A percentile compares a stretch with the other conserved stretches of the same genome.
These are phyloP conservation scores for Inga oerstediana DNA, from an alignment of 306 rosid species.

Conservation along the genomic window DNA sequence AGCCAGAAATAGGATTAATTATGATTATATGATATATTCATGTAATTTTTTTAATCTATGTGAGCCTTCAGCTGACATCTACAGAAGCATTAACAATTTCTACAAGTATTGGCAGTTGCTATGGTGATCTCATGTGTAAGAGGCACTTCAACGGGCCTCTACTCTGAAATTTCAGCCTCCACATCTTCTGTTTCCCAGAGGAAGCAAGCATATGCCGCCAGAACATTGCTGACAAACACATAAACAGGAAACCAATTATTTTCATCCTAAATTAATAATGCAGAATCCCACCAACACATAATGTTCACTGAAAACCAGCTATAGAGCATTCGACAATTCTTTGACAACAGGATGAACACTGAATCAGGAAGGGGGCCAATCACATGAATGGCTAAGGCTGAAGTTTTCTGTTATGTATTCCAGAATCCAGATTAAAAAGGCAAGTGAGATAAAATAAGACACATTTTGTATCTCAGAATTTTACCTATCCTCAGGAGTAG, in stretches of 20 bases:
- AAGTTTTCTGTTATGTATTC: neutral
- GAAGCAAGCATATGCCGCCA: slow-evolving; percentile 78
- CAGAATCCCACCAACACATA: neutral
- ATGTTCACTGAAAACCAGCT: neutral
- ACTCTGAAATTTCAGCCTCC: slow-evolving; percentile 41
- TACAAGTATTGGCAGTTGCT: slow-evolving; percentile 31
- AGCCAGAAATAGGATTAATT: no score
- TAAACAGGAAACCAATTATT: slow-evolving; percentile 24
- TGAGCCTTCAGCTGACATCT: slow-evolving; percentile 17
- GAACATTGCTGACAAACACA: slow-evolving; percentile 62
- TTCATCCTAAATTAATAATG: slow-evolving; percentile 19
- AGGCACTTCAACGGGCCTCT: slow-evolving; percentile 25
- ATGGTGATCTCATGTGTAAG: slow-evolving; percentile 29
- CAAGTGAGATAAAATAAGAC: slow-evolving; percentile 9
- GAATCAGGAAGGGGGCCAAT: slow-evolving; percentile 1
- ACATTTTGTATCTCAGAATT: slow-evolving; percentile 25
- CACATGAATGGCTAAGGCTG: neutral
- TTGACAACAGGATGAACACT: slow-evolving; percentile 21
- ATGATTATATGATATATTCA: slow-evolving; percentile 17
- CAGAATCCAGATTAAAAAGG: slow-evolving; percentile 10
- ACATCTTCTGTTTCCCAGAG: slow-evolving; percentile 80
- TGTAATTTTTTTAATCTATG: slow-evolving; percentile 1
- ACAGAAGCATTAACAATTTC: neutral
- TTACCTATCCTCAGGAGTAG: slow-evolving; percentile 66
- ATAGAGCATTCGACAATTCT: slow-evolving; percentile 23